These are phyloP conservation scores for Ballota nigra DNA, from an alignment of 257 asterid species.

Conservation along the genomic window DNA sequence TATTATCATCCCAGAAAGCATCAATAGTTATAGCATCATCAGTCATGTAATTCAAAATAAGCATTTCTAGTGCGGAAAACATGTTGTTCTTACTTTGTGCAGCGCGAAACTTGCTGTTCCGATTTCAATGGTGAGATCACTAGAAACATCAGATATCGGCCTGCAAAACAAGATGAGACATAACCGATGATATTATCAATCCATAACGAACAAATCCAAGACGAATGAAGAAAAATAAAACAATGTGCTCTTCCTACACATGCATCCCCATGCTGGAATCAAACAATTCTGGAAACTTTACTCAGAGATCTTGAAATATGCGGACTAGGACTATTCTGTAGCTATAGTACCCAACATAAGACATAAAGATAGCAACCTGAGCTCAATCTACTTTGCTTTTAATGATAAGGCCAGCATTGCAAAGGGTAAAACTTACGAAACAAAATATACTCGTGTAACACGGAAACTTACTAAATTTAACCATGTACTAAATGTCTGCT, in stretches of 20 bases:
- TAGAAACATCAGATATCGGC: constrained; percentile 96
- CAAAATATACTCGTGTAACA: background rate
- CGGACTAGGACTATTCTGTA: constrained; percentile 18
- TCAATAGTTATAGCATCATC: no score
- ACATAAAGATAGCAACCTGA: constrained; percentile 18
- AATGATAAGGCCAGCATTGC: constrained; percentile 19
- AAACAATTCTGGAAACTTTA: background rate
- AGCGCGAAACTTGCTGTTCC: constrained; percentile 77
- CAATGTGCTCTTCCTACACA: constrained; percentile 30
- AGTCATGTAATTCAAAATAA: background rate
- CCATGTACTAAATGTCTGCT: background rate
- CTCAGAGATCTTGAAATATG: constrained; percentile 16
- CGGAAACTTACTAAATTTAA: constrained; percentile 2
- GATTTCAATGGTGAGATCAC: constrained; percentile 87
- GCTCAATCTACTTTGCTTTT: constrained; percentile 15
- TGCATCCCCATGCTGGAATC: constrained; percentile 27
- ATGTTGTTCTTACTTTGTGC: constrained; percentile 66
- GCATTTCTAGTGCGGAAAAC: background rate
- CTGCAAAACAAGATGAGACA: constrained; percentile 42
- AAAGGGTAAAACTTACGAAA: background rate
- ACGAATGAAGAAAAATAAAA: background rate
- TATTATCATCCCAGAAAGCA: background rate
- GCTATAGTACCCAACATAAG: constrained; percentile 15
- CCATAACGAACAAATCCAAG: constrained; percentile 1
- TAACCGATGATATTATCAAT: background rate